These are phyloP conservation scores for Daedaleopsis sinensis DNA, from an alignment of 768 basidiomycete species.

Conservation along the genomic window DNA sequence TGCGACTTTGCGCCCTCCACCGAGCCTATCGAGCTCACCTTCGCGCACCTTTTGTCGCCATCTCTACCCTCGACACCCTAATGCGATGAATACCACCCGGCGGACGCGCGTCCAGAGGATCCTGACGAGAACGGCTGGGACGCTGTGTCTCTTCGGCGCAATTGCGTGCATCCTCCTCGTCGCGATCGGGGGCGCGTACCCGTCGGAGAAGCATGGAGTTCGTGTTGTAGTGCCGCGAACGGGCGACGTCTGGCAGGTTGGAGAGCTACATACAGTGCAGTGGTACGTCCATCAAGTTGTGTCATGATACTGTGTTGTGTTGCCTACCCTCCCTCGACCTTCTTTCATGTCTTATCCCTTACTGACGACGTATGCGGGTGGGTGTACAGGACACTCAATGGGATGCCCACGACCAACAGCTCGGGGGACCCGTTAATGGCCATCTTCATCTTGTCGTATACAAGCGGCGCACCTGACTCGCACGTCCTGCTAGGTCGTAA, in stretches of 20 bases:
- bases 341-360: not conserved
- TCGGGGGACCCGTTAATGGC: conserved; percentile 9
- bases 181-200: conserved; percentile 13
- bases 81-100: not conserved
- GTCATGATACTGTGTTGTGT: no score
- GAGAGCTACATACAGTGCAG: conserved; percentile 17
- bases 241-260: conserved; percentile 19
- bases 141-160: not conserved
- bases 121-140: not conserved
- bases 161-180: conserved; percentile 4
- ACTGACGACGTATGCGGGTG: not conserved
- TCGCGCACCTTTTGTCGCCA: no score
- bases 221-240: conserved; percentile 11
- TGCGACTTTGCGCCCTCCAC: no score
- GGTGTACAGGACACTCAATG: conserved; percentile 6
- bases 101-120: not conserved
- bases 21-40: no score
- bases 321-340: no score
- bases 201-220: conserved; percentile 8
- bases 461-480: not conserved
- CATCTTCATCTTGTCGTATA: conserved; percentile 10
- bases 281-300: conserved; percentile 1
- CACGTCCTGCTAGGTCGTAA: conserved; percentile 14
- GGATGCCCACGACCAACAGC: conserved; percentile 9
- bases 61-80: not conserved